Evolutionary conservation across 768 basidiomycete species (phyloP).

Genomic region (Calocera cornea): DNA sequence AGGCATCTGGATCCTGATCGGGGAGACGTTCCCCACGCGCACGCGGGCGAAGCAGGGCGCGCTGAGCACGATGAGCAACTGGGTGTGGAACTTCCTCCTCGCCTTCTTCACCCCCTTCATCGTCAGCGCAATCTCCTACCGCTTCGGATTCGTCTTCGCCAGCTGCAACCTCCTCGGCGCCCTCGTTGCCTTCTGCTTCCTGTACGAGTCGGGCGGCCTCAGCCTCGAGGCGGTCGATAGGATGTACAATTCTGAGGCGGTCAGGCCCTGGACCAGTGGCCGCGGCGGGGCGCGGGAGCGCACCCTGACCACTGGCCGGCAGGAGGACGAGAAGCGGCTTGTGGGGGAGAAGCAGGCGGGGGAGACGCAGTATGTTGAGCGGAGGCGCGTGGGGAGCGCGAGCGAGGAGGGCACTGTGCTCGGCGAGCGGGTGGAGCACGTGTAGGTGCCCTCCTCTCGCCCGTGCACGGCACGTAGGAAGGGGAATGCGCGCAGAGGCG

Average conservation of each 20-base stretch:
- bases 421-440: no score
- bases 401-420: no score
- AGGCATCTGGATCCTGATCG: conserved; percentile 64
- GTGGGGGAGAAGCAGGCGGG: no score
- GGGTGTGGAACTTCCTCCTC: conserved; percentile 54
- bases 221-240: conserved; percentile 51
- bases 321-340: no score
- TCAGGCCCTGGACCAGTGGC: conserved; percentile 12
- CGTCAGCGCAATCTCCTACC: conserved; percentile 38
- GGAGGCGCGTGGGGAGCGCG: no score
- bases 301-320: no score
- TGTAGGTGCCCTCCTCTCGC: no score
- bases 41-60: conserved; percentile 60
- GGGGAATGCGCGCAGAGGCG: no score
- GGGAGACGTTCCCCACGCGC: conserved; percentile 61
- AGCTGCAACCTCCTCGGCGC: conserved; percentile 36
- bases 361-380: no score
- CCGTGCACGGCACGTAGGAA: no score
- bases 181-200: conserved; percentile 53
- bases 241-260: conserved; percentile 21
- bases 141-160: conserved; percentile 61
- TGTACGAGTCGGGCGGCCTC: conserved; percentile 58
- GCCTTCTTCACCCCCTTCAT: conserved; percentile 76
- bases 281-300: no score
- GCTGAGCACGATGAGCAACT: conserved; percentile 50